Evolutionary conservation across 2,329 filamentous ascomycete species (phyloP), one percentile per base, ranked within the genome.

Genomic region (Ophioceras dolichostomum): DNA sequence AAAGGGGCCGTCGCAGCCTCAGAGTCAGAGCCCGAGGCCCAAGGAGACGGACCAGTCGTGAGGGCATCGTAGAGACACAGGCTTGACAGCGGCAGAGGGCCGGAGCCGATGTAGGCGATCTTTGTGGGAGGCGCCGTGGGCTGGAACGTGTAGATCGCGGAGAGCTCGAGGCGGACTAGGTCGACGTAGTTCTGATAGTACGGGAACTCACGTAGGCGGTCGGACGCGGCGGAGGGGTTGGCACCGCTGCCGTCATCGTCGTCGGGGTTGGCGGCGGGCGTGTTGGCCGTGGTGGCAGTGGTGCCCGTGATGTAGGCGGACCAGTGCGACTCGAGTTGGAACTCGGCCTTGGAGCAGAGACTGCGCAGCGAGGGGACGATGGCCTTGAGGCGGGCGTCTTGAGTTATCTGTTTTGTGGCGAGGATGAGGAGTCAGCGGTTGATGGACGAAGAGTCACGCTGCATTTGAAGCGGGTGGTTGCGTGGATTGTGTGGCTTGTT

Each of bases 111-210:
- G 43, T 71, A 69, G 2, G 61, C 62, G 14, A 70, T 53, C 6
- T 47, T 55, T 1, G 40, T 41, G 0, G 58, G 56, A 2, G 45
- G 34, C n/a, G 42, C 13, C n/a, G n/a, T n/a, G 1, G 46, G 42
- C 2, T 54, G 45, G 14, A 59, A 60, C 4, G 60, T 53, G 10
- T 50, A 41, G 4, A 70, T 51, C 8, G 61, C 55, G 18, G 52
- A 52, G 18, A 65, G 53, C 47, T 71, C 68, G 28, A 70, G 54
- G 12, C 55, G 56, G 0, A 63, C 60, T 20, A 71, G 57, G 17
- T 66, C 60, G 24, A 62, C 41, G 45, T 72, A 72, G 48, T 70
- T 70, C 8, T 51, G 39, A 45, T 62, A 58, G 49, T 72, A 71
- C 1, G 66, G 64, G 42, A 71, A 72, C 3, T 41, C 41, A n/a